A percentile compares a stretch with the other conserved stretches of the same genome.
Evolutionary conservation across 305 asterid species (phyloP).

Genomic region (Stenogyne calaminthoides): DNA sequence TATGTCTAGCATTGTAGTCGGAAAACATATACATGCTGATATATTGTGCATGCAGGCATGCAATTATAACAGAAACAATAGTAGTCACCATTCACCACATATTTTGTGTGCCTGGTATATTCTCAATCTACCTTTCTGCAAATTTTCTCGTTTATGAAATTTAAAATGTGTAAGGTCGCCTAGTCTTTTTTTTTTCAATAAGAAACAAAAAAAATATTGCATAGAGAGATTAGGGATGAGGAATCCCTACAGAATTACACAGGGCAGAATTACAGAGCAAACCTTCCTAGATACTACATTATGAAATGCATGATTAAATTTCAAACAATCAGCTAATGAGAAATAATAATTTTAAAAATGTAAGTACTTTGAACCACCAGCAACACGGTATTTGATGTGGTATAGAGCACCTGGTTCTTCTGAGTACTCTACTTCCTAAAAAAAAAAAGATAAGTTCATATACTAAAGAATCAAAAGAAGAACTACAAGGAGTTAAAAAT

Average conservation of each 20-base stretch:
- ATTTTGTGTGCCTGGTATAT: neutral
- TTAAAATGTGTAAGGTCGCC: neutral
- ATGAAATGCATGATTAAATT: neutral
- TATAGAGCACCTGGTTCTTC: slow-evolving; percentile 92
- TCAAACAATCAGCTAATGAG: slow-evolving; percentile 8
- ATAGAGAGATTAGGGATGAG: too few relatives aligned
- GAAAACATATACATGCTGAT: neutral
- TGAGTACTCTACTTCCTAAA: slow-evolving; percentile 94
- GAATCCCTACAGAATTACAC: too few relatives aligned
- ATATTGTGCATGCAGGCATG: neutral
- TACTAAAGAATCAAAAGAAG: slow-evolving; percentile 6
- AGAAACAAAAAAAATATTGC: too few relatives aligned
- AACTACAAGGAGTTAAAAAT: slow-evolving; percentile 7
- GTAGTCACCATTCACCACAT: slow-evolving; percentile 5
- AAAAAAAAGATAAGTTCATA: slow-evolving; percentile 5
- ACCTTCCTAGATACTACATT: too few relatives aligned
- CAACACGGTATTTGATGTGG: slow-evolving; percentile 98
- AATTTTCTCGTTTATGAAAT: neutral
- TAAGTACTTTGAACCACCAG: slow-evolving; percentile 91
- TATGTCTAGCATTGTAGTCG: neutral
- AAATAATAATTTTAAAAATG: neutral
- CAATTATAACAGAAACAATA: neutral
- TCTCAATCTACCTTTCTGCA: neutral
- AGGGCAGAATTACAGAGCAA: too few relatives aligned
- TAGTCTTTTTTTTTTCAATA: neutral